A percentile compares a stretch with the other conserved stretches of the same genome.
Evolutionary conservation across 1,284 basidiomycete species (phyloP).

Genomic region (Cryptococcus deneoformans): DNA sequence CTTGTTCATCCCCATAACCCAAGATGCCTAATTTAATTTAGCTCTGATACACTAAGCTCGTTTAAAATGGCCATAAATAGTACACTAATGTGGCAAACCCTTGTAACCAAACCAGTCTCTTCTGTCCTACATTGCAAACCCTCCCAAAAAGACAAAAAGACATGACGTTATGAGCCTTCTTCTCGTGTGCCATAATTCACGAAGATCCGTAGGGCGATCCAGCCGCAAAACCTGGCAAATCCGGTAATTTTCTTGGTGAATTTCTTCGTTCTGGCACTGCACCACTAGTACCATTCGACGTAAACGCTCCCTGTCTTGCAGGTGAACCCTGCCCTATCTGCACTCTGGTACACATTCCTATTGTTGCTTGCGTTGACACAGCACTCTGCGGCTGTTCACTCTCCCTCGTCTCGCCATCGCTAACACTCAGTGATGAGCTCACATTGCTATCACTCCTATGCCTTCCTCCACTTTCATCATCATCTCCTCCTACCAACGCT

Average conservation of each 20-base stretch:
- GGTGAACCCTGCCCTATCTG: not conserved
- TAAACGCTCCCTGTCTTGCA: not conserved
- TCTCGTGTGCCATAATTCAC: no score
- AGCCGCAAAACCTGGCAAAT: conserved; percentile 6
- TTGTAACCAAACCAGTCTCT: not conserved
- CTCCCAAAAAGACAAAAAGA: not conserved
- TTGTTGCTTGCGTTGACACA: conserved; percentile 2
- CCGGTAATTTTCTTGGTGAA: conserved; percentile 1
- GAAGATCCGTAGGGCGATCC: conserved; percentile 1
- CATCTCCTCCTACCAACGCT: conserved; percentile 7
- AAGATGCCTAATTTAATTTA: not conserved
- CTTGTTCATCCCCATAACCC: no score
- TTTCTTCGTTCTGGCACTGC: not conserved
- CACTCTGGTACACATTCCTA: conserved; percentile 1
- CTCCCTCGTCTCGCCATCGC: not conserved
- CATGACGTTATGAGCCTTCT: not conserved
- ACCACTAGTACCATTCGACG: not conserved
- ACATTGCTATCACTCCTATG: not conserved
- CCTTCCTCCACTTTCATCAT: conserved; percentile 2
- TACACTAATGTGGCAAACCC: not conserved
- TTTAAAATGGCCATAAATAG: not conserved
- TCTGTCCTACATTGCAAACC: no score
- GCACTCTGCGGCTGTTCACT: not conserved
- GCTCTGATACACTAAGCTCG: not conserved
- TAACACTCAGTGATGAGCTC: not conserved